A percentile compares a stretch with the other conserved stretches of the same genome.
Conservation (phyloP, 371 early-diverging fungal genomes). For the Circinella minor region DNA sequence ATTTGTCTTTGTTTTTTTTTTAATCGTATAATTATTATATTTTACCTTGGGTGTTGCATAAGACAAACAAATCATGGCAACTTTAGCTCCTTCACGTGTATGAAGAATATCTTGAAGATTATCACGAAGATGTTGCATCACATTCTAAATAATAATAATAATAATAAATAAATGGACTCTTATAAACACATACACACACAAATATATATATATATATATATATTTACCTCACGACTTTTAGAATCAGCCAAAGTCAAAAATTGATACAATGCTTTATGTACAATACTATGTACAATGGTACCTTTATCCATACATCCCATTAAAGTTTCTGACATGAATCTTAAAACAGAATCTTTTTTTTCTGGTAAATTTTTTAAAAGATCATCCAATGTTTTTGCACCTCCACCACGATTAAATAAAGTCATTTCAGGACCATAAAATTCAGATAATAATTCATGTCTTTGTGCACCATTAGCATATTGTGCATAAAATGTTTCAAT, state of each 20-base stretch:
- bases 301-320: constrained; percentile 83
- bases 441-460: constrained; percentile 81
- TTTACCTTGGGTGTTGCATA: constrained; percentile 74
- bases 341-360: constrained; percentile 79
- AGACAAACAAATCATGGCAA: constrained; percentile 81
- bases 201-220: background rate
- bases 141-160: constrained; percentile 35
- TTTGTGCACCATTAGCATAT: constrained; percentile 81
- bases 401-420: constrained; percentile 61
- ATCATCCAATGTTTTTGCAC: constrained; percentile 65
- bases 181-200: background rate
- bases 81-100: constrained; percentile 88
- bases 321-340: constrained; percentile 74
- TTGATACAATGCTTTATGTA: constrained; percentile 88
- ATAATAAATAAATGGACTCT: background rate
- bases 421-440: constrained; percentile 94
- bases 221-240: constrained; percentile 59
- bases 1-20: too few relatives aligned
- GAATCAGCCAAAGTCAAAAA: constrained; percentile 72
- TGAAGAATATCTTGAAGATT: constrained; percentile 88
- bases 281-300: constrained; percentile 80
- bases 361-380: constrained; percentile 71
- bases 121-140: constrained; percentile 83
- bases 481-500: constrained; percentile 87
- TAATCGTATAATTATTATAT: background rate